These are phyloP conservation scores for Diplodia mutila DNA, from an alignment of 2,329 filamentous ascomycete species.

Conservation along the genomic window DNA sequence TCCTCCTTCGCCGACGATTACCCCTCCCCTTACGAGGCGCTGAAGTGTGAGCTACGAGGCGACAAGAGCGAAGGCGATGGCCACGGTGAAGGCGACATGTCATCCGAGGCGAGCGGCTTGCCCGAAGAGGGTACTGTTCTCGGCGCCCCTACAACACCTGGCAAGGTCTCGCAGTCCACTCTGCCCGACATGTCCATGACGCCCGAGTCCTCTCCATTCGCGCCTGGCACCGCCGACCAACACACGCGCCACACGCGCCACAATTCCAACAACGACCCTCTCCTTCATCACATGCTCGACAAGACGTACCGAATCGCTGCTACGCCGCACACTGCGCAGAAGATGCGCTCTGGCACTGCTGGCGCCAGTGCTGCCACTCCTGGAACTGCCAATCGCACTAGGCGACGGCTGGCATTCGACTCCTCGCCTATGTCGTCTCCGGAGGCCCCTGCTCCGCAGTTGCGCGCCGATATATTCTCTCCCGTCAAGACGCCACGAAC, in stretches of 20 bases:
- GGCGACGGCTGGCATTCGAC: slow-evolving; percentile 34
- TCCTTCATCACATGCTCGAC: slow-evolving; percentile 90
- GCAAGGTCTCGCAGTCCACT: slow-evolving; percentile 36
- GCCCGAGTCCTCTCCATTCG: slow-evolving; percentile 57
- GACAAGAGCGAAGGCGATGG: slow-evolving; percentile 37
- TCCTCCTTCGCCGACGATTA: slow-evolving; percentile 63
- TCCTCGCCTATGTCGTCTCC: slow-evolving; percentile 59
- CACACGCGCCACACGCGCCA: slow-evolving; percentile 45
- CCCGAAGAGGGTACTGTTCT: slow-evolving; percentile 32
- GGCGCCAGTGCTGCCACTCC: slow-evolving; percentile 73
- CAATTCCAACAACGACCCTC: slow-evolving; percentile 65
- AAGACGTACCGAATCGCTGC: slow-evolving; percentile 94
- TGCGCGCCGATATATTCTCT: slow-evolving; percentile 66
- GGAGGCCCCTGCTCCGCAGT: slow-evolving; percentile 76
- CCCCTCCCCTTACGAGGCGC: slow-evolving; percentile 74
- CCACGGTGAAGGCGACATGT: slow-evolving; percentile 28
- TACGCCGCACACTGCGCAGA: slow-evolving; percentile 72
- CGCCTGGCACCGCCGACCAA: slow-evolving; percentile 44
- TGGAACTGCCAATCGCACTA: slow-evolving; percentile 56
- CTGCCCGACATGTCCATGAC: slow-evolving; percentile 49
- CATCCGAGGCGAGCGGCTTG: slow-evolving; percentile 35
- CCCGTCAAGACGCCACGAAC: slow-evolving; percentile 59
- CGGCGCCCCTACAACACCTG: slow-evolving; percentile 40
- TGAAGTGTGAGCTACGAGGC: slow-evolving; percentile 68
- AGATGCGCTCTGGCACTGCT: slow-evolving; percentile 28